A percentile compares a stretch with the other conserved stretches of the same genome.
phyloP scores from a whole-genome alignment of 73 alveolate genomes.

The Stentor coeruleus region DNA sequence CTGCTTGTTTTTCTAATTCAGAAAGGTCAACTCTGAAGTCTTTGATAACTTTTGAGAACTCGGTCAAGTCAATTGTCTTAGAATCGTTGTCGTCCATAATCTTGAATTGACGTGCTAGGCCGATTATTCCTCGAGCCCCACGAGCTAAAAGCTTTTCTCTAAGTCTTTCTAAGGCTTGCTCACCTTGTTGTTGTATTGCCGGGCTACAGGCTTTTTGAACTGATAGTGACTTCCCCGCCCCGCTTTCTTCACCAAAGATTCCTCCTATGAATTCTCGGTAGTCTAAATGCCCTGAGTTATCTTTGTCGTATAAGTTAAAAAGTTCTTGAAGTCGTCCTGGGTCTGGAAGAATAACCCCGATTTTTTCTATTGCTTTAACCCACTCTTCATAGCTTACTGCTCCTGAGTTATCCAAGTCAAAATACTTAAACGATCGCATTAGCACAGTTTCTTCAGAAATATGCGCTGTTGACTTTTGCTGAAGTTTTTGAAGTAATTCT shows the following conservation, averaged over 20 bases:
- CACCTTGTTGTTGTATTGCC: too few relatives aligned
- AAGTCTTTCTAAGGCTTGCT: constrained; percentile 44
- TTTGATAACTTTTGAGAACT: constrained; percentile 60
- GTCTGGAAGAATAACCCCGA: constrained; percentile 51
- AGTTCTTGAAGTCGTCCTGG: constrained; percentile 33
- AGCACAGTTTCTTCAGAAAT: constrained; percentile 79
- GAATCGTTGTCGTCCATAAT: constrained; percentile 58
- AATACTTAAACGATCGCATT: constrained; percentile 84
- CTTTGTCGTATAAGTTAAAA: constrained; percentile 47
- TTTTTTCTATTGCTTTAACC: constrained; percentile 78
- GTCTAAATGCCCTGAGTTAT: constrained; percentile 60
- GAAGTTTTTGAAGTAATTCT: constrained; percentile 74
- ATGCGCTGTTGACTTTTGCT: constrained; percentile 63
- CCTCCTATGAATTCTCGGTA: constrained; percentile 56
- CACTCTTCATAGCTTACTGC: constrained; percentile 67
- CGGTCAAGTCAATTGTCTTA: constrained; percentile 60
- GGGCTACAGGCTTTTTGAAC: not conserved
- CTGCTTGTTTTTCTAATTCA: constrained; percentile 43
- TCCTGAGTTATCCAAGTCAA: constrained; percentile 81
- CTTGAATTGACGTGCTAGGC: constrained; percentile 53
- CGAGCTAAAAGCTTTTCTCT: constrained; percentile 41
- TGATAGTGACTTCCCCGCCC: constrained; percentile 25
- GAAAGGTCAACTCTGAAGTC: constrained; percentile 57
- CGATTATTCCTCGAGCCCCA: constrained; percentile 57
- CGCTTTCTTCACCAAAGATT: constrained; percentile 42